phyloP scores from a whole-genome alignment of 2,329 filamentous ascomycete species.

The Aspergillus ustus region DNA sequence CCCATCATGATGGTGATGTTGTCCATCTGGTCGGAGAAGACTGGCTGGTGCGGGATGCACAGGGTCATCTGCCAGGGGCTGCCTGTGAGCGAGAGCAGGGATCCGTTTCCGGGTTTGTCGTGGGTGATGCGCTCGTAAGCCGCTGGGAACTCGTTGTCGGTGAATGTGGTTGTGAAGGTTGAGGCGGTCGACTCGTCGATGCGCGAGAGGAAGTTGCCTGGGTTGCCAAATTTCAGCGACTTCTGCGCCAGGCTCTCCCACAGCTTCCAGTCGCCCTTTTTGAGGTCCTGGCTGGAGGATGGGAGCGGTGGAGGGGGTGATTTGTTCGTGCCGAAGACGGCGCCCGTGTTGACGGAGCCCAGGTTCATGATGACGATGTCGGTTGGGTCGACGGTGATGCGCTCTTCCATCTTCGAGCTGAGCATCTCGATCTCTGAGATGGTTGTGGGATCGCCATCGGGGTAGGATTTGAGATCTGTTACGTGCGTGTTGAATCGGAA shows the following conservation, averaged over 20 bases:
- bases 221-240: slow-evolving; percentile 39
- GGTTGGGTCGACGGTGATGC: slow-evolving; percentile 32
- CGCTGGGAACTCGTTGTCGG: slow-evolving; percentile 33
- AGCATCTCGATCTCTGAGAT: slow-evolving; percentile 35
- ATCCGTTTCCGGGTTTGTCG: slow-evolving; percentile 36
- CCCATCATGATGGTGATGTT: slow-evolving; percentile 45
- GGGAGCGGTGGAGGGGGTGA: slow-evolving; percentile 21
- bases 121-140: slow-evolving; percentile 33
- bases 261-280: slow-evolving; percentile 42
- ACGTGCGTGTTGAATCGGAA: slow-evolving; percentile 32
- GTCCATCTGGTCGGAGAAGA: slow-evolving; percentile 44
- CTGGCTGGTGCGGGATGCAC: slow-evolving; percentile 47
- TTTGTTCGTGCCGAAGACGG: slow-evolving; percentile 38
- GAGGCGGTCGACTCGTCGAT: slow-evolving; percentile 41
- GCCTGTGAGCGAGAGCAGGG: slow-evolving; percentile 42
- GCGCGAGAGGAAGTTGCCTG: slow-evolving; percentile 38
- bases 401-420: slow-evolving; percentile 25
- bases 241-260: slow-evolving; percentile 43
- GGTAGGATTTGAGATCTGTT: slow-evolving; percentile 26
- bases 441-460: slow-evolving; percentile 30
- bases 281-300: slow-evolving; percentile 22
- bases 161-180: slow-evolving; percentile 46
- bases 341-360: slow-evolving; percentile 44
- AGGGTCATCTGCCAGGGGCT: slow-evolving; percentile 47
- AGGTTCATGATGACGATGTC: slow-evolving; percentile 47